Conservation (phyloP, 2,329 filamentous ascomycete genomes). For the Aspergillus uvarum region DNA sequence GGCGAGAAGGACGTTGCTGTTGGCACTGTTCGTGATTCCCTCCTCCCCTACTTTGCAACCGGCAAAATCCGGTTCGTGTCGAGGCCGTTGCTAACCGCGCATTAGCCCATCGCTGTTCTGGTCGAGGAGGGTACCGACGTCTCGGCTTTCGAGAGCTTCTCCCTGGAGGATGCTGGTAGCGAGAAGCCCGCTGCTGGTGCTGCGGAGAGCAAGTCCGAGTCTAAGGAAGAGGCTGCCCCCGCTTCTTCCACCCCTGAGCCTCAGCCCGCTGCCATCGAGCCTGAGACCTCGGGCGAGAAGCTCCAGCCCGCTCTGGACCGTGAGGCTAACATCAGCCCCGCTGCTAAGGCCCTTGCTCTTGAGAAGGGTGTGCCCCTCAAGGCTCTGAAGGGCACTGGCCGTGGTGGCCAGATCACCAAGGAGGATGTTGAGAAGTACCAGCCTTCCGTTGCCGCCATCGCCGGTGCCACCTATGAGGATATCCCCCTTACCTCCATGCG, state of each 20-base stretch:
- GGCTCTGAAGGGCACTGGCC: conserved; percentile 81
- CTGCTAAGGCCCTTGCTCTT: conserved; percentile 77
- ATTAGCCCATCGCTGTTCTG: conserved; percentile 88
- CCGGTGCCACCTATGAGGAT: conserved; percentile 75
- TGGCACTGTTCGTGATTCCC: conserved; percentile 74
- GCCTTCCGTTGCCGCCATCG: conserved; percentile 53
- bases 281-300: conserved; percentile 70
- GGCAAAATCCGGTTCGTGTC: background rate
- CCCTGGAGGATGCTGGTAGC: conserved; percentile 84
- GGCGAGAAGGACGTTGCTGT: conserved; percentile 93
- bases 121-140: conserved; percentile 90
- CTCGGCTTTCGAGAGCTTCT: conserved; percentile 84
- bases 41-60: background rate
- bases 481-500: conserved; percentile 87
- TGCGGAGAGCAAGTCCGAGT: conserved; percentile 62
- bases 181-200: conserved; percentile 64
- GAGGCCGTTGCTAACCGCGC: conserved; percentile 25
- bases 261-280: conserved; percentile 58
- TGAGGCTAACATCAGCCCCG: conserved; percentile 68
- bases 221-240: conserved; percentile 50
- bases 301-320: conserved; percentile 84
- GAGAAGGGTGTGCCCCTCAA: conserved; percentile 79
- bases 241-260: conserved; percentile 62
- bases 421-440: conserved; percentile 88
- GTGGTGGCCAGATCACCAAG: conserved; percentile 83